Evolutionary conservation across 305 asterid genomes (phyloP), one percentile per base, ranked within the genome.

Genomic region (Stenogyne calaminthoides): DNA sequence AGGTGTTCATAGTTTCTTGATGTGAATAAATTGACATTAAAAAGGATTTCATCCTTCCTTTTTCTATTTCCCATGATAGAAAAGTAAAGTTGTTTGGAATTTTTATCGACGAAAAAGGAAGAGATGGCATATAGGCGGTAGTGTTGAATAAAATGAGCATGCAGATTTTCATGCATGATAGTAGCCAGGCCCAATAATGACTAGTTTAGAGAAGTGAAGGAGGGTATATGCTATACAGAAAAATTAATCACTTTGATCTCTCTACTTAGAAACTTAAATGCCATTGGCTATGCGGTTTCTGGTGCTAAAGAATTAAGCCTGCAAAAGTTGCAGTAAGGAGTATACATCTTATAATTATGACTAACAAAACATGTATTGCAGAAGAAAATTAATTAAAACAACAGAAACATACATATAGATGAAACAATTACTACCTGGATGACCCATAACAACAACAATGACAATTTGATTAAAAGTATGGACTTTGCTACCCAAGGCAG

Each of bases 81-180:
- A 34, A 51, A 58, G 16, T 40, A 69, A 19, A 15, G 42, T 29
- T 19, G 16, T 36, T 69, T 54, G 9, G 44, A 16, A 16, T 18
- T 67, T 40, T 68, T 34, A 2, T 68, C 20, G 52, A 32, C 54
- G 36, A 14, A 69, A 69, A 69, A 34, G n/a, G 37, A 36, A 37
- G 54, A 14, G 42, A 37, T 52, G 63, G 20, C 18, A 15, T 44
- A 55, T 18, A 68, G 22, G 6, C 3, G 1, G 56, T 49, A 16
- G 56, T 49, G 56, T 49, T 15, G 56, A 49, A 16, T 14, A 15
- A 15, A 49, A 49, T 49, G 56, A 49, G 22, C 16, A 49, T 6
- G 56, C 19, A 46, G 7, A 14, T 14, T 46, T 46, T 46, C 2
- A 8, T 46, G 54, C 54, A 46, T 46, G 19, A 5, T 46, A 16